phyloP scores from a whole-genome alignment of 2,329 filamentous ascomycete genomes.

The Hyphodiscus sp. region DNA sequence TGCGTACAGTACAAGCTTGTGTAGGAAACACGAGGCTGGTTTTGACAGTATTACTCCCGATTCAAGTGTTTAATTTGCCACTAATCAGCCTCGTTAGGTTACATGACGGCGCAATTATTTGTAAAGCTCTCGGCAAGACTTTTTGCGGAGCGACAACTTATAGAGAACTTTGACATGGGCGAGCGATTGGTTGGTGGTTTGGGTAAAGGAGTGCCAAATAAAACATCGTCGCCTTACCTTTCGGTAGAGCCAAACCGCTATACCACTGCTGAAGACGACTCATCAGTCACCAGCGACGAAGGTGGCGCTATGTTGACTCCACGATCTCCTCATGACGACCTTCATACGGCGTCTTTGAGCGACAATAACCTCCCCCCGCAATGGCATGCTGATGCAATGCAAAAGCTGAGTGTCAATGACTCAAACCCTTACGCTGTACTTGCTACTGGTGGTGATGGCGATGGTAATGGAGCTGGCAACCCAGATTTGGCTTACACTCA shows the following conservation, averaged over 20 bases:
- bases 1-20: constrained; percentile 16
- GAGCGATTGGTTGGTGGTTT: neutral
- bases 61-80: neutral
- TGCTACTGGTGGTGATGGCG: neutral
- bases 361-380: neutral
- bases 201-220: neutral
- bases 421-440: neutral
- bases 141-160: constrained; percentile 10
- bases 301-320: no score
- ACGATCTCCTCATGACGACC: no score
- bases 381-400: neutral
- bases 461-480: neutral
- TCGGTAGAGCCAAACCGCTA: neutral
- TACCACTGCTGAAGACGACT: neutral
- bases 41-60: constrained; percentile 42
- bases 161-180: constrained; percentile 4
- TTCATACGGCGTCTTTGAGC: neutral
- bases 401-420: neutral
- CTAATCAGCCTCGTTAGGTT: constrained; percentile 22
- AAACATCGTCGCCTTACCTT: neutral
- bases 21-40: constrained; percentile 47
- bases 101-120: constrained; percentile 38
- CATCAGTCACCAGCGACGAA: neutral
- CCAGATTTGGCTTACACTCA: neutral
- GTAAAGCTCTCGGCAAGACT: constrained; percentile 28